Evolutionary conservation across 2,329 filamentous ascomycete species (phyloP), one percentile per base, ranked within the genome.

Genomic region (Colletotrichum costaricense): DNA sequence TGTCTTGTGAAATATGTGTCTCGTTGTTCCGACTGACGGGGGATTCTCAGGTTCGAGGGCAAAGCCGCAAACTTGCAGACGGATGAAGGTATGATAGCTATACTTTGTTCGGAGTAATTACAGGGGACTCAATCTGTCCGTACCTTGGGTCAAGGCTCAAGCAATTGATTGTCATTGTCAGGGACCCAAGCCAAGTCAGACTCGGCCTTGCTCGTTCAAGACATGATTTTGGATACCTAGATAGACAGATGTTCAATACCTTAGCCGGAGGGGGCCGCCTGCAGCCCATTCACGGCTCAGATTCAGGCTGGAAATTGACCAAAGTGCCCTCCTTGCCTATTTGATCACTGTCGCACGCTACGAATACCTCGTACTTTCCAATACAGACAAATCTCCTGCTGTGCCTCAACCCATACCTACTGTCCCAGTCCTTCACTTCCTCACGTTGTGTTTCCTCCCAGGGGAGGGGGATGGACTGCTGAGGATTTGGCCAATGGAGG

Each of bases 361-460:
- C 30, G 9, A 33, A 33, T 33, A 33, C 30, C 8, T 33, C 30
- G 30, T 33, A 33, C 30, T 33, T 33, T 9, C 30, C 30, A 33
- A 33, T 12, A 35, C 33, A 35, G 33, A 35, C 33, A 35, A 35
- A 35, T 35, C 33, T 33, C 42, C 59, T n/a, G 35, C 54, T 35
- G 12, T 35, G 24, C 30, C 63, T 65, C 35, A 8, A 42, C 22
- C 49, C 16, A n/a, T 33, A 11, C 30, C 30, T 33, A 26, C 26
- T 19, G 35, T 46, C 28, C 38, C 26, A 8, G 26, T 46, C 28
- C 38, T 49, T 54, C 59, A 35, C 26, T 65, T 46, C 26, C 56
- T 46, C 52, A 26, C 28, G n/a, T 26, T 46, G 38, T 16, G 55
- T 54, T 67, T 70, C 63, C 55, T 67, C 24, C 4, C 46, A 49